phyloP scores from a whole-genome alignment of 2,329 filamentous ascomycete species.

The Colletotrichum truncatum region DNA sequence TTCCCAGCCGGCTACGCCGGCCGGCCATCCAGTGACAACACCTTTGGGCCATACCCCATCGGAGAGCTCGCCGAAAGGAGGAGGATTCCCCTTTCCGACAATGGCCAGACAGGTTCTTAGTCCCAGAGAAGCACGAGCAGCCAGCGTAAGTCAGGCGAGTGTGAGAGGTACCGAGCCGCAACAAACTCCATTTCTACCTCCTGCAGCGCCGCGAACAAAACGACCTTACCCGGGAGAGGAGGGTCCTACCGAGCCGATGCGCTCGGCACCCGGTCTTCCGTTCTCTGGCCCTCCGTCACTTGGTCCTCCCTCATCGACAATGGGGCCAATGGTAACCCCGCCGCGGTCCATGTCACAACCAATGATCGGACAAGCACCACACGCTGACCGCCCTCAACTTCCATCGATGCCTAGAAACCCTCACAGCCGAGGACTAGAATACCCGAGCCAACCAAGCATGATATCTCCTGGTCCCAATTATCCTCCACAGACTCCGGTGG shows the following conservation, averaged over 20 bases:
- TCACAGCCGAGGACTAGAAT: constrained; percentile 15
- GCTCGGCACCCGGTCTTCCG: constrained; percentile 4
- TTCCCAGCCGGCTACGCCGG: constrained; percentile 45
- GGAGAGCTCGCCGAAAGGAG: constrained; percentile 41
- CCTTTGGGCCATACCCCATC: constrained; percentile 41
- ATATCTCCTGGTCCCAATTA: constrained; percentile 5
- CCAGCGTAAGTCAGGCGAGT: constrained; percentile 38
- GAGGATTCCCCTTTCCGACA: constrained; percentile 41
- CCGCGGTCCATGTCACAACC: constrained; percentile 48
- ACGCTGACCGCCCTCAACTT: constrained; percentile 33
- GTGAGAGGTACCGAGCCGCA: constrained; percentile 38
- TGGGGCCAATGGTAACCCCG: constrained; percentile 35
- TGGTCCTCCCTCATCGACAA: constrained; percentile 32
- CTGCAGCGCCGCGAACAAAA: constrained; percentile 32
- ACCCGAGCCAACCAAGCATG: constrained; percentile 14
- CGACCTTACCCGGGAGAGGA: constrained; percentile 16
- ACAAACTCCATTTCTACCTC: constrained; percentile 37
- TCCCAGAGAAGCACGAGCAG: constrained; percentile 40
- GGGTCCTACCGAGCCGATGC: not conserved
- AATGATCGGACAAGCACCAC: constrained; percentile 36
- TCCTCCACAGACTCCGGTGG: constrained; percentile 20
- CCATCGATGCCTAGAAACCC: constrained; percentile 24
- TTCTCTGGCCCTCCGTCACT: constrained; percentile 28
- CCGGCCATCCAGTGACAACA: constrained; percentile 35
- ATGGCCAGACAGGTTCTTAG: constrained; percentile 42